Evolutionary conservation across 2,329 filamentous ascomycete species (phyloP).

Genomic region (Raffaelea deltoideospora): DNA sequence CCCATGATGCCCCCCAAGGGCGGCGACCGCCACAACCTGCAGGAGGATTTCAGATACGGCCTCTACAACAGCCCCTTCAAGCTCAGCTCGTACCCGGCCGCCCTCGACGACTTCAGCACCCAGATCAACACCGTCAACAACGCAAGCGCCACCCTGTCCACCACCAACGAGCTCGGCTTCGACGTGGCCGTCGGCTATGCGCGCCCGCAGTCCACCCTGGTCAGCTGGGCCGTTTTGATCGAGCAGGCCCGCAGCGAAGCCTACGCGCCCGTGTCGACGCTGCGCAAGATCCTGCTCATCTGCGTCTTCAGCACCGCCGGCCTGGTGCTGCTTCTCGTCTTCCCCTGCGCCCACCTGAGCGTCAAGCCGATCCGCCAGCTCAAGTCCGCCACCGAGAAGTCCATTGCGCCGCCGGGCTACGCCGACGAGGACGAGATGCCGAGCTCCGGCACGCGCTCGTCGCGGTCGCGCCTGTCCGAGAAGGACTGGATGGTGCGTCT

Average conservation of each 20-base stretch:
- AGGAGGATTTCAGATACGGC: constrained; percentile 25
- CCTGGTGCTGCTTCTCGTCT: constrained; percentile 52
- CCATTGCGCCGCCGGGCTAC: constrained; percentile 51
- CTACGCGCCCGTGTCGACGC: constrained; percentile 55
- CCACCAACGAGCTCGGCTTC: constrained; percentile 55
- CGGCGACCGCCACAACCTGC: constrained; percentile 31
- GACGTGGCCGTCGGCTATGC: constrained; percentile 70
- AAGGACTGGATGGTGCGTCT: constrained; percentile 22
- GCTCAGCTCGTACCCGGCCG: constrained; percentile 46
- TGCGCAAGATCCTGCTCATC: constrained; percentile 67
- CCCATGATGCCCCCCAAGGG: constrained; percentile 23
- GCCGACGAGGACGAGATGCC: constrained; percentile 34
- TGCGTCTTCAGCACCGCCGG: constrained; percentile 77
- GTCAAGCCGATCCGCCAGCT: constrained; percentile 67
- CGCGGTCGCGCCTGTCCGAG: constrained; percentile 27
- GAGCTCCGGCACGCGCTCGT: constrained; percentile 24
- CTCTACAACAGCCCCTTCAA: constrained; percentile 36
- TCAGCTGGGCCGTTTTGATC: constrained; percentile 70
- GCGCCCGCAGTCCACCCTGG: constrained; percentile 48
- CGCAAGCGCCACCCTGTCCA: constrained; percentile 52
- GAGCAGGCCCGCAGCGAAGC: constrained; percentile 65
- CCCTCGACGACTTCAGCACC: constrained; percentile 42
- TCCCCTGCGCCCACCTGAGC: constrained; percentile 69
- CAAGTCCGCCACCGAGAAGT: constrained; percentile 59
- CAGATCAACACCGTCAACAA: constrained; percentile 41